Percentiles rank a stretch among this genome's conserved stretches.
Conservation (phyloP, 108 stramenopile genomes). For the Cyclostephanos invisitatus region DNA sequence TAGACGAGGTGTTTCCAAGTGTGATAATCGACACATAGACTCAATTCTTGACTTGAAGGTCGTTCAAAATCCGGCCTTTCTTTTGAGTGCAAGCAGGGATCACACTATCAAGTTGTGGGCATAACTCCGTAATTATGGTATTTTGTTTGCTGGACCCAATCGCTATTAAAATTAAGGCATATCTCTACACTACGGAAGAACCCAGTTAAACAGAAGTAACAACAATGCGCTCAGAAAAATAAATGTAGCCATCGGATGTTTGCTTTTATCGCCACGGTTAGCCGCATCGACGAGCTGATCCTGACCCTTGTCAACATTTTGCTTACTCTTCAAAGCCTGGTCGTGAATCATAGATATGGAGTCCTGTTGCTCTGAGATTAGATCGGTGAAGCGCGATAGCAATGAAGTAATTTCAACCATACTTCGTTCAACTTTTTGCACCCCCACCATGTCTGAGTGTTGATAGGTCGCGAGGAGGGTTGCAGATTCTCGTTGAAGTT, state of each 20-base stretch:
- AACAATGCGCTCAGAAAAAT: constrained; percentile 66
- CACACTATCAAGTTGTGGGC: constrained; percentile 77
- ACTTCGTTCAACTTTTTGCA: constrained; percentile 73
- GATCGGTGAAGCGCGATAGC: constrained; percentile 73
- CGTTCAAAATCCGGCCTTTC: constrained; percentile 59
- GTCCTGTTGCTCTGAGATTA: constrained; percentile 82
- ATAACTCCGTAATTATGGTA: no score
- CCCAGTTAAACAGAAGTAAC: constrained; percentile 72
- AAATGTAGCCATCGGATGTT: constrained; percentile 78
- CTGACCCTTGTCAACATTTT: constrained; percentile 80
- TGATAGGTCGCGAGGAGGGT: constrained; percentile 58
- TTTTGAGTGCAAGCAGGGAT: constrained; percentile 74
- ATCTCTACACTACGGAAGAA: constrained; percentile 45
- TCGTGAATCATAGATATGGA: constrained; percentile 73
- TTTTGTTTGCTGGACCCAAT: neutral
- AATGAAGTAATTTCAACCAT: constrained; percentile 87
- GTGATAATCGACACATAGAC: constrained; percentile 57
- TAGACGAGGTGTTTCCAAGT: constrained; percentile 40
- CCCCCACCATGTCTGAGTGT: constrained; percentile 72
- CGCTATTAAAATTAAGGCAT: neutral
- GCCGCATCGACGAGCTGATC: constrained; percentile 80
- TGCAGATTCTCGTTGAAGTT: constrained; percentile 67
- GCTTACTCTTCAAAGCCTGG: constrained; percentile 61
- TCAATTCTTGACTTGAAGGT: constrained; percentile 79
- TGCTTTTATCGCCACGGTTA: constrained; percentile 61